Evolutionary conservation across 2,329 filamentous ascomycete genomes (phyloP).

Genomic region (Chrysoporthe austroafricana): DNA sequence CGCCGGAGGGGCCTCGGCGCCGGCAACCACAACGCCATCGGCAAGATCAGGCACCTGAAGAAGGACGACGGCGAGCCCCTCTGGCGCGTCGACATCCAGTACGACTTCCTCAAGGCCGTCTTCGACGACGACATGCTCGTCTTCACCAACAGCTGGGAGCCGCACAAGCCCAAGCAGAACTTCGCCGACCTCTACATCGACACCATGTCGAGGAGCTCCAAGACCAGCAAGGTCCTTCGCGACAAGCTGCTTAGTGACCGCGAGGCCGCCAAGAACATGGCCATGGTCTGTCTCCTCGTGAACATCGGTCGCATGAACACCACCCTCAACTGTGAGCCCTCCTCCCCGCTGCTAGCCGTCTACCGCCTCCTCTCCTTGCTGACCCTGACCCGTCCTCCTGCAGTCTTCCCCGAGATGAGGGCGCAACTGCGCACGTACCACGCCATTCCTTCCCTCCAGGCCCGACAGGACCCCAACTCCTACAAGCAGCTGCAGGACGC

Average conservation of each 20-base stretch:
- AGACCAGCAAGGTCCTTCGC: conserved; percentile 97
- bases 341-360: conserved; percentile 13
- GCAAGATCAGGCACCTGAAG: conserved; percentile 83
- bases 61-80: conserved; percentile 87
- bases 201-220: conserved; percentile 97
- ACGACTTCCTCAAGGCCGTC: conserved; percentile 79
- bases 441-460: conserved; percentile 93
- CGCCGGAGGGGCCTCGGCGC: conserved; percentile 35
- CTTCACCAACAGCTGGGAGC: conserved; percentile 91
- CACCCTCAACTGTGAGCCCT: conserved; percentile 85
- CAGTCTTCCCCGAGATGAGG: conserved; percentile 99
- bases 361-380: conserved; percentile 4
- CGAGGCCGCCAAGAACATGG: conserved; percentile 94
- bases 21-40: conserved; percentile 45
- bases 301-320: conserved; percentile 99
- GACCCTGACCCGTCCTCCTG: conserved; percentile 34
- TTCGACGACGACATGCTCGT: conserved; percentile 75
- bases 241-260: conserved; percentile 94
- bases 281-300: conserved; percentile 97
- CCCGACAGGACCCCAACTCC: conserved; percentile 89
- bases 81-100: conserved; percentile 87
- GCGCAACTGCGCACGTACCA: conserved; percentile 97
- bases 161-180: conserved; percentile 64
- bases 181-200: conserved; percentile 98
- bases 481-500: conserved; percentile 99